Percentiles rank a stretch among this genome's conserved stretches.
Evolutionary conservation across 1,284 basidiomycete genomes (phyloP).

Genomic region (Xerocomus amazonicus): DNA sequence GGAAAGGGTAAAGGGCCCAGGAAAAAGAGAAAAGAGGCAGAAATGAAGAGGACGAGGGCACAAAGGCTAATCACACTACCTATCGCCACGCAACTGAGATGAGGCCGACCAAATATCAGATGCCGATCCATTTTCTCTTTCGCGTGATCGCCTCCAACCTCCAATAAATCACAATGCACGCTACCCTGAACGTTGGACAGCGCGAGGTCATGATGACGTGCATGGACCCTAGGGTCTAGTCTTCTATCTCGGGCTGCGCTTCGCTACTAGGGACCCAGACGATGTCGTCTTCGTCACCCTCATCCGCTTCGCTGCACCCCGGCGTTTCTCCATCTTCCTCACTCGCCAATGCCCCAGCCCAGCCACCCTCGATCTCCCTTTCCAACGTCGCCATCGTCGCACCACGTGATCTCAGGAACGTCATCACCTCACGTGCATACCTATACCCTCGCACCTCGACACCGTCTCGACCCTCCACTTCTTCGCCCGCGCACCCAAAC

Average conservation of each 20-base stretch:
- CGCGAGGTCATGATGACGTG: slow-evolving; percentile 7
- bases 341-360: slow-evolving; percentile 55
- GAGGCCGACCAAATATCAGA: background rate
- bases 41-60: background rate
- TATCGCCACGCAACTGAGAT: background rate
- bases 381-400: slow-evolving; percentile 59
- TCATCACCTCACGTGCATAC: slow-evolving; percentile 56
- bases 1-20: background rate
- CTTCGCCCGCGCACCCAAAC: slow-evolving; percentile 46
- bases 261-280: slow-evolving; percentile 36
- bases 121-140: background rate
- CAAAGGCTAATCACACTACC: background rate
- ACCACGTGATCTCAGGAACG: slow-evolving; percentile 58
- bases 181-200: slow-evolving; percentile 18
- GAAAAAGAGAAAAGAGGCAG: background rate
- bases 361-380: slow-evolving; percentile 50
- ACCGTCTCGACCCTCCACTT: no score
- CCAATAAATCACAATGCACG: slow-evolving; percentile 9
- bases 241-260: slow-evolving; percentile 9
- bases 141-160: slow-evolving; percentile 2
- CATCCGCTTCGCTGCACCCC: slow-evolving; percentile 35
- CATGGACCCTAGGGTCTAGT: slow-evolving; percentile 11
- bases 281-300: slow-evolving; percentile 31
- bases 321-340: slow-evolving; percentile 52
- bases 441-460: slow-evolving; percentile 50